Evolutionary conservation across 2,329 filamentous ascomycete genomes (phyloP).

Genomic region (Fusarium chaquense): DNA sequence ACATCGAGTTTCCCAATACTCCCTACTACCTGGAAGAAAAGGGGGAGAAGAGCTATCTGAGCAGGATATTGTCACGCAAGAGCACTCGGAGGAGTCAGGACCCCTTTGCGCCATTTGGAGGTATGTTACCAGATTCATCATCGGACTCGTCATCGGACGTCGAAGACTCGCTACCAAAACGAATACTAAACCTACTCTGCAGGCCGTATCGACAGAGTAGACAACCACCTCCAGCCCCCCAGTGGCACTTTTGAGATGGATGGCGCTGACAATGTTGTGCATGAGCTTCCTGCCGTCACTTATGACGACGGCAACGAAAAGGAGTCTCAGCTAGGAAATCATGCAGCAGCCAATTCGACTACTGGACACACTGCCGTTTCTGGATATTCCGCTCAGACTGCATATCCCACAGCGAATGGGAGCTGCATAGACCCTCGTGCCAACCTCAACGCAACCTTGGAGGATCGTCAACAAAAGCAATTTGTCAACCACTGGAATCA

Average conservation of each 20-base stretch:
- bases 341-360: conserved; percentile 7
- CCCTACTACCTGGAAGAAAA: conserved; percentile 47
- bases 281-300: conserved; percentile 51
- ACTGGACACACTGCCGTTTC: conserved; percentile 19
- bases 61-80: conserved; percentile 46
- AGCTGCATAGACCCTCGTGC: conserved; percentile 50
- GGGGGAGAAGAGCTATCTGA: conserved; percentile 31
- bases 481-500: conserved; percentile 57
- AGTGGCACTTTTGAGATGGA: conserved; percentile 56
- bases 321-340: conserved; percentile 13
- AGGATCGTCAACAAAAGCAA: conserved; percentile 46
- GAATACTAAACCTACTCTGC: conserved; percentile 29
- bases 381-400: conserved; percentile 7
- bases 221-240: conserved; percentile 45
- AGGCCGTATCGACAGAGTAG: conserved; percentile 53
- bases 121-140: conserved; percentile 47
- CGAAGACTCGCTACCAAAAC: conserved; percentile 5
- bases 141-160: conserved; percentile 6
- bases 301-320: conserved; percentile 21
- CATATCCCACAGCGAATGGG: conserved; percentile 23
- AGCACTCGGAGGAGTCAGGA: conserved; percentile 49
- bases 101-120: conserved; percentile 60
- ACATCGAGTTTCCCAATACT: conserved; percentile 6
- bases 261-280: conserved; percentile 48
- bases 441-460: conserved; percentile 51